Evolutionary conservation across 495 filamentous ascomycete species (phyloP), one percentile per base, ranked within the genome.

Genomic region (Aspergillus ostianus): DNA sequence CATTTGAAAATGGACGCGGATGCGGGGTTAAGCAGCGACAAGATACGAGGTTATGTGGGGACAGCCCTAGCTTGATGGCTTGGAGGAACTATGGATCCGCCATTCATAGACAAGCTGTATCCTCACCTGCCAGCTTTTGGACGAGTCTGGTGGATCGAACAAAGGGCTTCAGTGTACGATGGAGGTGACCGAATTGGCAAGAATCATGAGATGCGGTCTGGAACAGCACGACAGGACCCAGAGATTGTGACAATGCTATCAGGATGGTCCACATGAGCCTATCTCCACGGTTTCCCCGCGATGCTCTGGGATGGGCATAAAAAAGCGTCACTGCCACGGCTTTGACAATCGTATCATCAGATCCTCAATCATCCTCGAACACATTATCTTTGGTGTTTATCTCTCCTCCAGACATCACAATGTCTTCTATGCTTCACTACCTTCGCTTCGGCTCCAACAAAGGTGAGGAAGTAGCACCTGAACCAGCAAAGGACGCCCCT

Each of bases 391-490:
- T 15, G 10, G 36, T 41, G 36, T 32, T 32, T 4, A 1, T 15
- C 4, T 51, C 26, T 29, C 26, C 26, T 21, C 21, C 19, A 55
- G 5, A 44, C 13, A 44, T 27, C 27, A 70, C 70, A 63, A 56
- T 62, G 18, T 45, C 62, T 55, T 65, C 63, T n/a, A 62, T 73
- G 65, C 58, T 73, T 23, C 65, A 72, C 49, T 73, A 72, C 49
- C 65, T 73, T 18, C 56, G 65, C 60, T 74, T 74, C 60, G 65
- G 62, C 53, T 62, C 64, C 17, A 45, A 67, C 20, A 64, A 66
- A 9, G 58, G 61, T 23, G 47, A 62, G 56, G 50, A 46, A 17
- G 17, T 2, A 3, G 21, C 29, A n/a, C n/a, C n/a, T 17, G 50
- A 1, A 17, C 29, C 47, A 10, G 23, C 45, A 12, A 70, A 64